phyloP scores from a whole-genome alignment of 2,329 filamentous ascomycete genomes.

The Alternaria sp. region DNA sequence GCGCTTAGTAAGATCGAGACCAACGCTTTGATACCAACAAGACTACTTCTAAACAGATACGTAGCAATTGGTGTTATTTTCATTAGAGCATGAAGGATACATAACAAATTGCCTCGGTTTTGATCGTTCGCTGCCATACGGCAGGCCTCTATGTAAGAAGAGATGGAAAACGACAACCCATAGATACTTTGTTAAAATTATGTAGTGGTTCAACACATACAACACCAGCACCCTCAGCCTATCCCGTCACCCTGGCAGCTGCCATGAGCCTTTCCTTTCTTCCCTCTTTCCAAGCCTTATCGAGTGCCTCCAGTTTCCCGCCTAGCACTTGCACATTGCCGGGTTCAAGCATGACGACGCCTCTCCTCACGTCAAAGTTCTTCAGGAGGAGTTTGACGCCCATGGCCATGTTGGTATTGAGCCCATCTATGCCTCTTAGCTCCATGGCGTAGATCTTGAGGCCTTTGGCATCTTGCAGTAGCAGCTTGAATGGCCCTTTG shows the following conservation, averaged over 20 bases:
- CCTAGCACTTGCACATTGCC: constrained; percentile 75
- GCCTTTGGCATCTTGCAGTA: constrained; percentile 76
- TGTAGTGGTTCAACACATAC: background rate
- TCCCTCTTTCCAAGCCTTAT: constrained; percentile 76
- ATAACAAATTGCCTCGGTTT: background rate
- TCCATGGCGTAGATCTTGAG: constrained; percentile 78
- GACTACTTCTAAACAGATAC: background rate
- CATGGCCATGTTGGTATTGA: constrained; percentile 73
- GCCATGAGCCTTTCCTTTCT: constrained; percentile 73
- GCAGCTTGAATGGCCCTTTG: constrained; percentile 76
- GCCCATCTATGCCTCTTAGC: constrained; percentile 67
- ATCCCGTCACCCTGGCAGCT: constrained; percentile 51
- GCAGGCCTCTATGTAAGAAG: background rate
- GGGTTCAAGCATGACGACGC: constrained; percentile 79
- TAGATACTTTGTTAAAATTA: background rate
- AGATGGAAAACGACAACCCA: background rate
- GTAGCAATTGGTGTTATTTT: background rate
- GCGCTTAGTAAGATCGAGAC: background rate
- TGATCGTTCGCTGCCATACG: background rate
- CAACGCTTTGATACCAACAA: background rate
- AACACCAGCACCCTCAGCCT: background rate
- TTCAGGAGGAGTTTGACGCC: constrained; percentile 81
- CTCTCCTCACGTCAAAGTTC: constrained; percentile 72
- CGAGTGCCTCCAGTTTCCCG: constrained; percentile 82
- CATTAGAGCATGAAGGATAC: background rate